phyloP scores from a whole-genome alignment of 108 stramenopile genomes.

The Cyclotella baltica region DNA sequence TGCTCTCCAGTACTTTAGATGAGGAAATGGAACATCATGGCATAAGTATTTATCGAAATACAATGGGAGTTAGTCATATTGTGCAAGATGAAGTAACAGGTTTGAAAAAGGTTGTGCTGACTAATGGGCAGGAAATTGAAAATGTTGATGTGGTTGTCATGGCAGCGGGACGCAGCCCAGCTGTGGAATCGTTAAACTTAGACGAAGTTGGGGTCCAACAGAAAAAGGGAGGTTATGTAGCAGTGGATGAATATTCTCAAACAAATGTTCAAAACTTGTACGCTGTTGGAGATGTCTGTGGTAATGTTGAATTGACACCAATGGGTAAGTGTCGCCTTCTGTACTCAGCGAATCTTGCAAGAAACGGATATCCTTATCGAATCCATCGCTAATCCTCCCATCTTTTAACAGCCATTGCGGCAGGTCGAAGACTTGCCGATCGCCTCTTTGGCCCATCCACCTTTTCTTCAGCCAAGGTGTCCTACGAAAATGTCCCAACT shows the following conservation, averaged over 20 bases:
- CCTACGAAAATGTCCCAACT: slow-evolving; percentile 83
- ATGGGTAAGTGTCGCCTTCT: slow-evolving; percentile 68
- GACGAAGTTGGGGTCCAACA: slow-evolving; percentile 68
- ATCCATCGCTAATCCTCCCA: not conserved
- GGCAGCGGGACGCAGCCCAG: slow-evolving; percentile 88
- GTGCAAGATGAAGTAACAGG: slow-evolving; percentile 44
- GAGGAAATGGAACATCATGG: slow-evolving; percentile 76
- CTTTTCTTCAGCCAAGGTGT: slow-evolving; percentile 66
- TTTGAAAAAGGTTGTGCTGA: slow-evolving; percentile 64
- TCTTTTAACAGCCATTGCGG: slow-evolving; percentile 65
- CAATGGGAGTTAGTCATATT: slow-evolving; percentile 58
- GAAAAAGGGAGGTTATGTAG: slow-evolving; percentile 68
- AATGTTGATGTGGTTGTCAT: slow-evolving; percentile 82
- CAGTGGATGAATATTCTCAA: slow-evolving; percentile 80
- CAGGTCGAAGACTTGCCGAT: slow-evolving; percentile 85
- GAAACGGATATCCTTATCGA: not conserved
- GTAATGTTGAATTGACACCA: slow-evolving; percentile 86
- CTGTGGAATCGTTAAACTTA: slow-evolving; percentile 66
- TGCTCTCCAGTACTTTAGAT: slow-evolving; percentile 67
- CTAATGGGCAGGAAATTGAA: slow-evolving; percentile 62
- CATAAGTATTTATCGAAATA: slow-evolving; percentile 65
- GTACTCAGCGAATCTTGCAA: no score
- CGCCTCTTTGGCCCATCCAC: slow-evolving; percentile 72
- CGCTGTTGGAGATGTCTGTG: slow-evolving; percentile 88
- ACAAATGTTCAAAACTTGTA: slow-evolving; percentile 71